Evolutionary conservation across 176 grass and related monocot species (phyloP), one percentile per base, ranked within the genome.

Genomic region (Aegilops tauschii): DNA sequence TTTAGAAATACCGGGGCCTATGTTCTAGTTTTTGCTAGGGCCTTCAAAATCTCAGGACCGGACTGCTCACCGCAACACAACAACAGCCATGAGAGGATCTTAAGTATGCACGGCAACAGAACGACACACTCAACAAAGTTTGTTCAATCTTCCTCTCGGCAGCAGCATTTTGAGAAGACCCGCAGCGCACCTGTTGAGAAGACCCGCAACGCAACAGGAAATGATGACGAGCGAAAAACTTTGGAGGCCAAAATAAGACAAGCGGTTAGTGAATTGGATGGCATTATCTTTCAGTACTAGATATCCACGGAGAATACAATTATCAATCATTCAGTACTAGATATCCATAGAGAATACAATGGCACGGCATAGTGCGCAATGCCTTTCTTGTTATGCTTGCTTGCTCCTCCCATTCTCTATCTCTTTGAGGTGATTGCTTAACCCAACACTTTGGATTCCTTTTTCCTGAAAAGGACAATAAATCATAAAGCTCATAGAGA

Each of bases 361-460:
- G 84, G 12, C 42, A 87, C n/a, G 28, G 44, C 67, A 76, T 80
- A 59, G 69, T 84, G 68, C 49, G 30, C 4, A 0, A 8, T 59
- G 40, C 82, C 81, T 91, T 91, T 91, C 85, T 63, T 40, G 59
- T 91, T 73, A 84, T 91, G 89, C 85, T 91, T 91, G 85, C 89
- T 88, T 76, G 62, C 85, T 85, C 89, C 69, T 84, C 81, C 61
- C 68, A 76, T 76, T 76, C 39, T 90, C 37, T 91, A 28, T 80
- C 61, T 62, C 59, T 73, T 87, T 76, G 68, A 80, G 85, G 35
- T 84, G 61, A 80, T 80, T 67, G 21, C 44, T 52, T 76, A 37
- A n/a, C 45, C 69, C 64, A 50, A 85, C 77, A 88, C 81, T 70
- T 30, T 5, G 8, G 47, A 30, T 52, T 76, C 25, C 2, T 52